A percentile compares a stretch with the other conserved stretches of the same genome.
Evolutionary conservation across 768 basidiomycete species (phyloP).

Genomic region (Tylopilus intermedius): DNA sequence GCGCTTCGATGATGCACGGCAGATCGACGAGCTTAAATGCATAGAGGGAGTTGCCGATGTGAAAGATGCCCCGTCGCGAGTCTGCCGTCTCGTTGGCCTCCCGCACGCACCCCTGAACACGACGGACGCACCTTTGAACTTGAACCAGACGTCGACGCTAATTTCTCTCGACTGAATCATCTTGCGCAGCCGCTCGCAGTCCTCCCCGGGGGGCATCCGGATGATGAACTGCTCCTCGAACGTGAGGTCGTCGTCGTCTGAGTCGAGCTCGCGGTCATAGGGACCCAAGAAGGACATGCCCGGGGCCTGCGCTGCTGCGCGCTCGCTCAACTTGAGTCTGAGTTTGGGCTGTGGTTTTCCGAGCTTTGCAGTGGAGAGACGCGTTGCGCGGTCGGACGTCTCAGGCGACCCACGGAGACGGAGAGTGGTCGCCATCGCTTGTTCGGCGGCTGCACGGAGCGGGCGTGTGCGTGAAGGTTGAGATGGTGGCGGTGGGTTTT

Average conservation of each 20-base stretch:
- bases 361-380: conserved; percentile 46
- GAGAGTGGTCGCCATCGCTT: conserved; percentile 33
- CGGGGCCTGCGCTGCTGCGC: conserved; percentile 72
- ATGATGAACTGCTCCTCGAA: conserved; percentile 98
- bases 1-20: conserved; percentile 89
- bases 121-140: conserved; percentile 75
- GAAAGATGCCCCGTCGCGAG: conserved; percentile 85
- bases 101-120: background rate
- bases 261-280: conserved; percentile 92
- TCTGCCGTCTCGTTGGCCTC: conserved; percentile 45
- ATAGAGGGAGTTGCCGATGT: conserved; percentile 74
- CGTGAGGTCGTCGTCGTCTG: conserved; percentile 88
- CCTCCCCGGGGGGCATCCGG: conserved; percentile 80
- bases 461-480: conserved; percentile 29
- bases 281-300: conserved; percentile 87
- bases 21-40: conserved; percentile 93
- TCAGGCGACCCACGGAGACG: conserved; percentile 29
- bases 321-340: conserved; percentile 84
- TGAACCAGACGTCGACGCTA: conserved; percentile 88
- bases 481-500: conserved; percentile 8
- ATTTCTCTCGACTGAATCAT: conserved; percentile 78
- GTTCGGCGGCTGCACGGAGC: conserved; percentile 30
- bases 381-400: conserved; percentile 48
- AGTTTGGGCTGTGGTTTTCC: conserved; percentile 65
- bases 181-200: conserved; percentile 73